These are phyloP conservation scores for Wilcoxina mikolae DNA, from an alignment of 495 filamentous ascomycete genomes.

Conservation along the genomic window DNA sequence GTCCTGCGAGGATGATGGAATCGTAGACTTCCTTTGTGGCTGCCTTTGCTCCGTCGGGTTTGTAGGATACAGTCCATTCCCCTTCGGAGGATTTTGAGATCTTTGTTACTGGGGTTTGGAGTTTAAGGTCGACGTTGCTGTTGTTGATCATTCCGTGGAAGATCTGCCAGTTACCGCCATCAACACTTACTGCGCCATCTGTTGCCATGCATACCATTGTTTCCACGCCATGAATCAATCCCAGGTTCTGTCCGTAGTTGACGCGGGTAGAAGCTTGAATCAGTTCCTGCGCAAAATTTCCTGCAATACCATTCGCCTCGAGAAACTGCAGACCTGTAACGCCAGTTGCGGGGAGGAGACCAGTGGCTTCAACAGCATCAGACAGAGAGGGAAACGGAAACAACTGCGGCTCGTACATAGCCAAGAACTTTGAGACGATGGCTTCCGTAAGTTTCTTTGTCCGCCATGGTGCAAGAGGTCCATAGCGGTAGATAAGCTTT, in stretches of 20 bases:
- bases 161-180: slow-evolving; percentile 90
- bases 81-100: slow-evolving; percentile 36
- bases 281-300: slow-evolving; percentile 61
- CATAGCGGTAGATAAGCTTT: slow-evolving; percentile 76
- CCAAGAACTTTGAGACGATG: slow-evolving; percentile 58
- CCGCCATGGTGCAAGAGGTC: slow-evolving; percentile 51
- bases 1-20: slow-evolving; percentile 61
- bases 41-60: slow-evolving; percentile 30
- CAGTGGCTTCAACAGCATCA: slow-evolving; percentile 47
- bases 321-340: slow-evolving; percentile 60
- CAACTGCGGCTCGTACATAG: slow-evolving; percentile 62
- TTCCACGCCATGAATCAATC: slow-evolving; percentile 71
- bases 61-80: slow-evolving; percentile 5
- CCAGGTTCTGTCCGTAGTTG: slow-evolving; percentile 87
- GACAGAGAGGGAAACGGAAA: slow-evolving; percentile 76
- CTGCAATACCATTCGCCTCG: slow-evolving; percentile 47
- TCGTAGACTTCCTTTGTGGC: slow-evolving; percentile 42
- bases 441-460: slow-evolving; percentile 58
- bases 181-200: slow-evolving; percentile 62
- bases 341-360: slow-evolving; percentile 47
- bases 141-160: slow-evolving; percentile 64
- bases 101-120: slow-evolving; percentile 56
- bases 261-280: slow-evolving; percentile 86
- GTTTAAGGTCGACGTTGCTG: slow-evolving; percentile 42
- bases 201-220: slow-evolving; percentile 90